phyloP scores from a whole-genome alignment of 1,284 basidiomycete genomes.

The Hortiboletus rubellus region DNA sequence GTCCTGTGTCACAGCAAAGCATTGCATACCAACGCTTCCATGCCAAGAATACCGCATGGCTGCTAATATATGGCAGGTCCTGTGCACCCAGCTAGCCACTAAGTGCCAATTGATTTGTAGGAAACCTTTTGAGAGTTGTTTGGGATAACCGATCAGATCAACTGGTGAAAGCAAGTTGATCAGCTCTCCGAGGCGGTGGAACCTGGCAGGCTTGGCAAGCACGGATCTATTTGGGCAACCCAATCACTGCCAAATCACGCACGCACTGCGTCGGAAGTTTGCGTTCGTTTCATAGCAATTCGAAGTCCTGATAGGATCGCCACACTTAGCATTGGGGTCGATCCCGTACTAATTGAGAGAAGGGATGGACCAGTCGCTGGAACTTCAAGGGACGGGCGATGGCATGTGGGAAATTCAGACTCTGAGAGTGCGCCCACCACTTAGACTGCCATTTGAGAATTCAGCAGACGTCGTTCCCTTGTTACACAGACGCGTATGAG shows the following conservation, averaged over 20 bases:
- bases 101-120: neutral
- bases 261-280: too few relatives aligned
- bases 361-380: neutral
- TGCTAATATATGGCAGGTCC: neutral
- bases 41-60: neutral
- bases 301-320: neutral
- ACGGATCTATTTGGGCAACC: neutral
- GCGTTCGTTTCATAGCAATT: neutral
- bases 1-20: conserved; percentile 18
- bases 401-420: too few relatives aligned
- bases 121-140: neutral
- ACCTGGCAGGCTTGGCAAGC: neutral
- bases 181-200: neutral
- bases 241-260: too few relatives aligned
- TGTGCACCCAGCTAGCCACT: conserved; percentile 1
- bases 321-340: neutral
- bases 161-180: neutral
- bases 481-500: neutral
- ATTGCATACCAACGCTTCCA: conserved; percentile 17
- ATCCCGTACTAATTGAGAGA: neutral
- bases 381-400: neutral
- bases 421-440: neutral
- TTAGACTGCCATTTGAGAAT: neutral
- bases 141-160: neutral
- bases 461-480: neutral